These are phyloP conservation scores for Aureobasidium sp. DNA, from an alignment of 2,329 filamentous ascomycete species.

Conservation along the genomic window DNA sequence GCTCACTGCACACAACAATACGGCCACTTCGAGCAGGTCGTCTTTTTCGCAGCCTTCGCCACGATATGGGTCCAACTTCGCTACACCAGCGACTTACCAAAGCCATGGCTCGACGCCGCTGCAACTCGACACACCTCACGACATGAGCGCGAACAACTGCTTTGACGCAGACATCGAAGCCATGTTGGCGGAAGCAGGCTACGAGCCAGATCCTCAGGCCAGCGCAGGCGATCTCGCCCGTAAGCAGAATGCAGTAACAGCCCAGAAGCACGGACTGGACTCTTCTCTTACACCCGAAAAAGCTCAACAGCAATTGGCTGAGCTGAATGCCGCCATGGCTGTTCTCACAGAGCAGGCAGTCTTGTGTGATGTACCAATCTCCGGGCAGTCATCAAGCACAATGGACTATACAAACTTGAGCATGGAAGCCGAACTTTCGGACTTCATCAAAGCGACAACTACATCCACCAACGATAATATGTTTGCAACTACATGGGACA, in stretches of 20 bases:
- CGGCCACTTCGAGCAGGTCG: neutral
- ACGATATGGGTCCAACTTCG: neutral
- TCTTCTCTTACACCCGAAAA: neutral
- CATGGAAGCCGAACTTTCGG: neutral
- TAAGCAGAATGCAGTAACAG: neutral
- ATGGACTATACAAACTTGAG: neutral
- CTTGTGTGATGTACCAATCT: neutral
- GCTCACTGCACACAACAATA: neutral
- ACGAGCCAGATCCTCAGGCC: neutral
- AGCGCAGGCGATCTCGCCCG: constrained; percentile 2
- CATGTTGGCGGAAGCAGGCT: constrained; percentile 2
- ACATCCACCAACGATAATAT: neutral
- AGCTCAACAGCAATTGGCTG: constrained; percentile 4
- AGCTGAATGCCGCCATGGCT: constrained; percentile 6
- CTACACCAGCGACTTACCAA: neutral
- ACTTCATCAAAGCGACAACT: neutral
- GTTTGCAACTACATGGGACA: neutral
- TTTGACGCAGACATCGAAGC: neutral
- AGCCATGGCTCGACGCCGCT: neutral
- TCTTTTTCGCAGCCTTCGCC: neutral
- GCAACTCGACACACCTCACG: neutral
- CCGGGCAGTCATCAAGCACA: neutral
- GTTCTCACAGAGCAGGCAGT: neutral
- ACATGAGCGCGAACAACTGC: neutral
- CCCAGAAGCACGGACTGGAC: neutral